Percentiles rank a stretch among this genome's conserved stretches.
These are phyloP conservation scores for Vitis labrusca DNA, from an alignment of 164 flowering plant species.

Conservation along the genomic window DNA sequence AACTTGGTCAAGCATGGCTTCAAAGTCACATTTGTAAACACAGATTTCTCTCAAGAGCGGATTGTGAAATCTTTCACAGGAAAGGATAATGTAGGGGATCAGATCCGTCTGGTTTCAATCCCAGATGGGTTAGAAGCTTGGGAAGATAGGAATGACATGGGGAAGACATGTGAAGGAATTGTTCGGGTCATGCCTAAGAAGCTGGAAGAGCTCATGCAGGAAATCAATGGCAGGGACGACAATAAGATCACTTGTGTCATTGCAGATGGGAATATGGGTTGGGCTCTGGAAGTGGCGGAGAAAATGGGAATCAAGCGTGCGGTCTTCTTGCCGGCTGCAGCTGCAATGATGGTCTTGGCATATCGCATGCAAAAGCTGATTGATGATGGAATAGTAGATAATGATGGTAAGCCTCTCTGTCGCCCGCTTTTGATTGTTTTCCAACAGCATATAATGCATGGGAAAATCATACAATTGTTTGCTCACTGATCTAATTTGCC, in stretches of 20 bases:
- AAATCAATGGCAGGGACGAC: conserved; percentile 12
- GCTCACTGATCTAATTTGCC: too few species aligned
- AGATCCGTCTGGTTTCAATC: conserved; percentile 25
- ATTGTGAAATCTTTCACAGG: conserved; percentile 14
- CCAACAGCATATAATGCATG: too few species aligned
- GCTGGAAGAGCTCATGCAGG: conserved; percentile 29
- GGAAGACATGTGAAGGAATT: conserved; percentile 12
- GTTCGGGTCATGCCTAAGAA: conserved; percentile 20
- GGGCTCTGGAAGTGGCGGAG: conserved; percentile 33
- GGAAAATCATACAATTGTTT: too few species aligned
- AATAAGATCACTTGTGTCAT: conserved; percentile 23
- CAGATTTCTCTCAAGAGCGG: conserved; percentile 23
- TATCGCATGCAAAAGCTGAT: conserved; percentile 29
- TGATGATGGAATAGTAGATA: conserved; percentile 22
- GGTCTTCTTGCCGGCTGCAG: conserved; percentile 39
- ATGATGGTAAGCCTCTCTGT: too few species aligned
- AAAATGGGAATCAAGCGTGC: conserved; percentile 29
- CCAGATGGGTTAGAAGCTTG: conserved; percentile 34
- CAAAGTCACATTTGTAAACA: conserved; percentile 36
- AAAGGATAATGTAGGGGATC: neutral
- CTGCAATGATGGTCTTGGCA: conserved; percentile 14
- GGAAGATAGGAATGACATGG: conserved; percentile 25
- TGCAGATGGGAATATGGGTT: conserved; percentile 33
- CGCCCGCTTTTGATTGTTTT: too few species aligned
- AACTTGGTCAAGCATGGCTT: conserved; percentile 26